phyloP scores from a whole-genome alignment of 179 eudicot genomes.

The Sideroxylon spinosum region DNA sequence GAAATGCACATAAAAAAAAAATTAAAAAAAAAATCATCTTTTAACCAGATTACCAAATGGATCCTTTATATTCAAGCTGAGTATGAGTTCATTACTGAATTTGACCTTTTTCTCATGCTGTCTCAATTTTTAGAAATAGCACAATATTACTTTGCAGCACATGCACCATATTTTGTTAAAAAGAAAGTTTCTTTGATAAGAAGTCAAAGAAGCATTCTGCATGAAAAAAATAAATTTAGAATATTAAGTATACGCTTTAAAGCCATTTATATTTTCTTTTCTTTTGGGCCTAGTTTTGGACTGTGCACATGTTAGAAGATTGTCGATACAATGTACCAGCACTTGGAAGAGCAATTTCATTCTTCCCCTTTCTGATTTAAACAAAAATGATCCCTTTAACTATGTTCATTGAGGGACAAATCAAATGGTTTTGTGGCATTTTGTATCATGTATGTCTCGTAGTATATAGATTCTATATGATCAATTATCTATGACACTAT shows the following conservation, averaged over 20 bases:
- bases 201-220: not conserved
- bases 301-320: not conserved
- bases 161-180: not conserved
- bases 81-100: not conserved
- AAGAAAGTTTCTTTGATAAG: not conserved
- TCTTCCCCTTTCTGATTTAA: not conserved
- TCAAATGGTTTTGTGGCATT: not conserved
- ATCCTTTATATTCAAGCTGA: not conserved
- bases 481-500: too few species aligned
- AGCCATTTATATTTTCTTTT: not conserved
- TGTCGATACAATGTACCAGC: not conserved
- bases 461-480: not conserved
- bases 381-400: not conserved
- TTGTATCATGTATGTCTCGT: not conserved
- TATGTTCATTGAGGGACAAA: not conserved
- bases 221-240: not conserved
- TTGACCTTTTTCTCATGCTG: not conserved
- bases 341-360: not conserved
- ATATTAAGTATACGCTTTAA: not conserved
- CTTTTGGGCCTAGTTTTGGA: not conserved
- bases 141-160: not conserved
- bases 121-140: not conserved
- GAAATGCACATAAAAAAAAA: too few species aligned
- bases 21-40: too few species aligned
- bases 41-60: too few species aligned